Base-by-base conservation (phyloP, 208 protist genomes). In the Wallacemonas sp. region DNA sequence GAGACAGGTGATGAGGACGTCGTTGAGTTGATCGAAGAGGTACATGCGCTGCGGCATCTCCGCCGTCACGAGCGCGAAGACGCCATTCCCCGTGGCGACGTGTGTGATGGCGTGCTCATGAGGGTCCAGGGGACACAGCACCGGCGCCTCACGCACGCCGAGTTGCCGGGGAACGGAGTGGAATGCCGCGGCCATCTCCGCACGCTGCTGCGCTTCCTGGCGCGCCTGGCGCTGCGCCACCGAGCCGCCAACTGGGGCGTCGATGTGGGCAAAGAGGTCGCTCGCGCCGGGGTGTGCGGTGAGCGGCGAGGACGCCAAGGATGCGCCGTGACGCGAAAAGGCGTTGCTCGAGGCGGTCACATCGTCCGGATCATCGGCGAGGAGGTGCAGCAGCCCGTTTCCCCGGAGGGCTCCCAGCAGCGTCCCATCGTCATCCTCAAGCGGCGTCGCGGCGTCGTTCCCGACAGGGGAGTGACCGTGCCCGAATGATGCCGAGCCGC, bases 21-120 rank as follows among this genome's bases (percentile, higher is more conserved):
- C 62, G 55, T 81, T 81, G 26, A 63, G 37, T 62, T 83, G 66
- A 54, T 83, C 77, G 57, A 83, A 87, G 1, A 87, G 30, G 63
- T 75, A 77, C 17, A 86, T 55, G 17, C 58, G 41, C 63, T 78
- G 80, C 37, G 75, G 76, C 50, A 66, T 42, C 10, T 32, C 26
- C 22, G 68, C 29, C 50, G 80, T 79, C 9, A 85, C 71, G 17
- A 79, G 66, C 9, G 68, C 75, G 44, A 81, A 81, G 12, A 75
- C 78, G 33, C 74, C 79, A 9, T 65, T 63, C 15, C 71, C 75
- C 0, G 33, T 60, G 26, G 46, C 71, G 22, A 81, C 52, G 46
- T 85, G 79, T 3, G 71, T 62, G 22, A 79, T 57, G 4, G 66
- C 32, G 13, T 65, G 55, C 48, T 39, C 38, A 2, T 37, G 42